Evolutionary conservation across 148 eudicot genomes (phyloP).

Genomic region (Rhododendron ovatum): DNA sequence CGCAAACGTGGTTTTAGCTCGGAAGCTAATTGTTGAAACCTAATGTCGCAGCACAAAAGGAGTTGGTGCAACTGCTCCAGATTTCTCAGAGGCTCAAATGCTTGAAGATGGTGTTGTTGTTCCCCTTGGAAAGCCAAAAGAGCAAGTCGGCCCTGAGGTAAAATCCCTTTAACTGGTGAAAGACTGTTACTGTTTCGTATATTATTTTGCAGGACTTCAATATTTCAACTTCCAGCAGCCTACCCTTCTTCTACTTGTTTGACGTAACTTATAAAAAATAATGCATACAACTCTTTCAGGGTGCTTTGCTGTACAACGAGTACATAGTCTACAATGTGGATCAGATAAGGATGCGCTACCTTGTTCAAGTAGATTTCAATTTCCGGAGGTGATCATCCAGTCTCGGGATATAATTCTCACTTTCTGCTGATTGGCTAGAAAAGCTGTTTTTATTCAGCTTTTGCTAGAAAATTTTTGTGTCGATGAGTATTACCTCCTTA

Average conservation of each 20-base stretch:
- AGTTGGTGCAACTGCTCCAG: slow-evolving; percentile 80
- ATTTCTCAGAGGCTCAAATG: slow-evolving; percentile 45
- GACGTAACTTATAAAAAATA: neutral
- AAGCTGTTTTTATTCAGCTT: neutral
- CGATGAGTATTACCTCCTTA: neutral
- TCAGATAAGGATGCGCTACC: slow-evolving; percentile 88
- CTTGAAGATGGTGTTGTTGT: slow-evolving; percentile 79
- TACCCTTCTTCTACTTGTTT: neutral
- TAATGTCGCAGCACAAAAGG: slow-evolving; percentile 80
- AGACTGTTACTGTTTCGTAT: neutral
- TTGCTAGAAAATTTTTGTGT: neutral
- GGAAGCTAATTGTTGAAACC: neutral
- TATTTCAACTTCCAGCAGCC: neutral
- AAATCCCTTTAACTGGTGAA: neutral
- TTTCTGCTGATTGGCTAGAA: neutral
- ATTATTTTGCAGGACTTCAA: neutral
- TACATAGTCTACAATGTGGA: slow-evolving; percentile 93
- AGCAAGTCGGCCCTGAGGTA: slow-evolving; percentile 42
- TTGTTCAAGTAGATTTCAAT: slow-evolving; percentile 74
- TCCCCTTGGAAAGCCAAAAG: slow-evolving; percentile 69
- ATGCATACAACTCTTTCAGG: slow-evolving; percentile 42
- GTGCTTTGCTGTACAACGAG: slow-evolving; percentile 68
- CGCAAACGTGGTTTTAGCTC: neutral
- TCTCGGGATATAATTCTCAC: neutral
- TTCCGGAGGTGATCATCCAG: slow-evolving; percentile 24